These are phyloP conservation scores for Bremia lactucae DNA, from an alignment of 352 stramenopile genomes.

Conservation along the genomic window DNA sequence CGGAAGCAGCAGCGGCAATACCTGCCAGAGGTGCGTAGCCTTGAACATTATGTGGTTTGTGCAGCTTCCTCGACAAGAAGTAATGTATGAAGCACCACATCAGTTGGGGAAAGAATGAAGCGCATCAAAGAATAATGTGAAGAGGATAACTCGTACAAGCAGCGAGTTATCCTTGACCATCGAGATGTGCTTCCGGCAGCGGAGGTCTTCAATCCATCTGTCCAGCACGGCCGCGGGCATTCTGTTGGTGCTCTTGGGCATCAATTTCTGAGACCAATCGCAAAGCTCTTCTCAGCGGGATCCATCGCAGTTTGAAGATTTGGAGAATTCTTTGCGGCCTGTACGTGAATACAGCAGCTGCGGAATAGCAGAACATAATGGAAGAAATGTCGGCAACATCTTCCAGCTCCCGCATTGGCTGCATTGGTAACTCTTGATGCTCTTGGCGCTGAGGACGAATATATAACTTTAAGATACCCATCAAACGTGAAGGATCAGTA, in stretches of 20 bases:
- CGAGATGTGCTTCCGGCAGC: neutral
- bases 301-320: neutral
- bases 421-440: too few relatives aligned
- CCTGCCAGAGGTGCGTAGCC: neutral
- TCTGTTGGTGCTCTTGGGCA: neutral
- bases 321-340: neutral
- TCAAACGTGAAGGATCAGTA: too few relatives aligned
- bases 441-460: too few relatives aligned
- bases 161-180: neutral
- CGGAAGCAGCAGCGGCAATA: neutral
- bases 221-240: neutral
- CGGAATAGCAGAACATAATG: conserved; percentile 4
- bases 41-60: neutral
- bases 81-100: too few relatives aligned
- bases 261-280: too few relatives aligned
- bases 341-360: neutral
- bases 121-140: neutral
- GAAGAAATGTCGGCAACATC: too few relatives aligned
- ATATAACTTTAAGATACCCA: too few relatives aligned
- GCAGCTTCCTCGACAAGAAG: neutral
- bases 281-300: neutral
- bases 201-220: neutral
- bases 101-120: neutral
- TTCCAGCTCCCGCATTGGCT: too few relatives aligned
- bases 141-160: neutral